Percentiles rank a stretch among this genome's conserved stretches.
These are phyloP conservation scores for Xerocomus minutiporus DNA, from an alignment of 1,284 basidiomycete genomes.

Conservation along the genomic window DNA sequence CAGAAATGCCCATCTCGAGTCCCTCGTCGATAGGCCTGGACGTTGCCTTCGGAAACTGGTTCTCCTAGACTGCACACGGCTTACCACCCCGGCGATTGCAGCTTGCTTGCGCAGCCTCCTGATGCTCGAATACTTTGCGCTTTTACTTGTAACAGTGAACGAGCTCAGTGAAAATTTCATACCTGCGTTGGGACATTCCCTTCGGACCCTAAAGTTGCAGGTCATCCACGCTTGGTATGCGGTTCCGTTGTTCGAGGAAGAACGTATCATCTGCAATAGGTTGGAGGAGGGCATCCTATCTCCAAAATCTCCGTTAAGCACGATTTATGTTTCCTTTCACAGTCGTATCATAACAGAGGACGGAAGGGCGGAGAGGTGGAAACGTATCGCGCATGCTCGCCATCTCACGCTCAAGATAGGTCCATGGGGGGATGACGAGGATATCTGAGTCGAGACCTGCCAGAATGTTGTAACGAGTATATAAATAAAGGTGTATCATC, in stretches of 20 bases:
- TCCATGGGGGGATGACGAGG: slow-evolving; percentile 13
- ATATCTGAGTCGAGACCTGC: slow-evolving; percentile 2
- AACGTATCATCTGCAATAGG: slow-evolving; percentile 29
- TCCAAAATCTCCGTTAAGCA: slow-evolving; percentile 6
- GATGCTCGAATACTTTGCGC: slow-evolving; percentile 36
- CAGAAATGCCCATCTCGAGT: slow-evolving; percentile 34
- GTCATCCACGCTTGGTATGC: slow-evolving; percentile 36
- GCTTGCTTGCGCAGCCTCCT: slow-evolving; percentile 22
- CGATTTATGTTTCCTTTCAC: slow-evolving; percentile 29
- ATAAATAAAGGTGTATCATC: not conserved
- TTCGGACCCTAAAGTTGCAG: slow-evolving; percentile 35
- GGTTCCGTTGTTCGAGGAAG: slow-evolving; percentile 30
- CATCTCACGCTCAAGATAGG: slow-evolving; percentile 24
- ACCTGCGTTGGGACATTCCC: slow-evolving; percentile 26
- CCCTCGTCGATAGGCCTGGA: slow-evolving; percentile 28
- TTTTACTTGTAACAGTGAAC: slow-evolving; percentile 36
- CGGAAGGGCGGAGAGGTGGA: slow-evolving; percentile 28
- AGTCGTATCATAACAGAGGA: slow-evolving; percentile 25
- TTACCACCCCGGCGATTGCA: slow-evolving; percentile 32
- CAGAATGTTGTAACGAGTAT: not conserved
- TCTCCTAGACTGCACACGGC: slow-evolving; percentile 35
- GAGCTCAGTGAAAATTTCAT: slow-evolving; percentile 38
- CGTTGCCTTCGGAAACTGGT: slow-evolving; percentile 34
- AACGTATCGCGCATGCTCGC: slow-evolving; percentile 21
- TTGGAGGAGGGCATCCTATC: slow-evolving; percentile 20